Percentiles rank a stretch among this genome's conserved stretches.
Conservation (phyloP, 805 yeast species). For the Nakazawaea pomicola region DNA sequence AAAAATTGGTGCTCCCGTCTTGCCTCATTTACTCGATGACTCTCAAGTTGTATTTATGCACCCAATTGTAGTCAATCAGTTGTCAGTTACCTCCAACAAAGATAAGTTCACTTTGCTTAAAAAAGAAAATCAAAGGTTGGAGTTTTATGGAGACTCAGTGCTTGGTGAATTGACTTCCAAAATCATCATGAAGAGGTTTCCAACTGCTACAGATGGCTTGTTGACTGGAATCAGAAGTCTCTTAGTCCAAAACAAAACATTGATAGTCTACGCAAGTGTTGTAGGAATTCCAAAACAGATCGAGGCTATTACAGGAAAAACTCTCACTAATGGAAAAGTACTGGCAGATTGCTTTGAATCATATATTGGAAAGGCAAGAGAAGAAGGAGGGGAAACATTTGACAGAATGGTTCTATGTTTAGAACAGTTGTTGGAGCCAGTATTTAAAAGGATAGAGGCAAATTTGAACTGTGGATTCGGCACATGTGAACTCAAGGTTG, state of each 20-base stretch:
- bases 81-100: not conserved
- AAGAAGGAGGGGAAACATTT: slow-evolving; percentile 4
- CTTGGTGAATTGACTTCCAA: slow-evolving; percentile 35
- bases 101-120: not conserved
- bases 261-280: slow-evolving; percentile 32
- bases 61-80: not conserved
- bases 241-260: slow-evolving; percentile 34
- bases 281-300: slow-evolving; percentile 35
- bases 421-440: slow-evolving; percentile 1
- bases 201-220: slow-evolving; percentile 37
- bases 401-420: slow-evolving; percentile 1
- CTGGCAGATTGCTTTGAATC: slow-evolving; percentile 43
- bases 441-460: not conserved
- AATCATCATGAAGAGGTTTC: slow-evolving; percentile 33
- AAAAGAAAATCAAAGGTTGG: slow-evolving; percentile 34
- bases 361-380: slow-evolving; percentile 30
- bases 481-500: slow-evolving; percentile 1
- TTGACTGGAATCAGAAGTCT: slow-evolving; percentile 35
- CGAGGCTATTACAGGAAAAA: slow-evolving; percentile 28
- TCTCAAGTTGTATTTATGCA: slow-evolving; percentile 2
- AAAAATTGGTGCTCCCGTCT: not conserved
- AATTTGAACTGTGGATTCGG: slow-evolving; percentile 2
- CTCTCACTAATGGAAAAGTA: slow-evolving; percentile 35
- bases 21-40: not conserved
- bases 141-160: slow-evolving; percentile 40